Evolutionary conservation across 768 basidiomycete species (phyloP).

Genomic region (Polyporus arcularius): DNA sequence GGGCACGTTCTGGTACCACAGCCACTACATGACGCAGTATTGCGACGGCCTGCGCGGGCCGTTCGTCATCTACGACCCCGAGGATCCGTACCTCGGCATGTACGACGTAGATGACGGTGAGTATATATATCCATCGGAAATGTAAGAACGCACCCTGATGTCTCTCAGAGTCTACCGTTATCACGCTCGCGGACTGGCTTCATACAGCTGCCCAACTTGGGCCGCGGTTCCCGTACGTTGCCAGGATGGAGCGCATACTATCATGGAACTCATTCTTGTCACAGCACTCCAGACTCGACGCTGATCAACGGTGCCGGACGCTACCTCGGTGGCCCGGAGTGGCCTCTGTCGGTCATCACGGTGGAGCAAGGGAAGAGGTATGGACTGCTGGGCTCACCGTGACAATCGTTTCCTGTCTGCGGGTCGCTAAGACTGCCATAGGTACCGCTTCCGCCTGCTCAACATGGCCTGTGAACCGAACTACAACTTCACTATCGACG

Average conservation of each 20-base stretch:
- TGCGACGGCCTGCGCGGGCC: conserved; percentile 41
- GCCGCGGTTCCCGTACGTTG: conserved; percentile 5
- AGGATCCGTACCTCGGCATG: conserved; percentile 20
- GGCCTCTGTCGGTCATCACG: conserved; percentile 16
- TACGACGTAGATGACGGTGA: conserved; percentile 25
- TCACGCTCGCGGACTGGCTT: conserved; percentile 46
- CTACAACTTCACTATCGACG: conserved; percentile 47
- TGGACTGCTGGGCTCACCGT: too few species aligned
- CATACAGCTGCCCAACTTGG: conserved; percentile 12
- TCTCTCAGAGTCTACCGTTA: conserved; percentile 39
- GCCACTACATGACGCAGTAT: conserved; percentile 37
- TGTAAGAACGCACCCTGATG: background rate
- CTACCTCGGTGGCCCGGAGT: background rate
- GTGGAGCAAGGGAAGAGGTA: conserved; percentile 12
- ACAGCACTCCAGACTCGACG: conserved; percentile 24
- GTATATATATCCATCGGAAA: background rate
- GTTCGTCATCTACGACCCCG: conserved; percentile 25
- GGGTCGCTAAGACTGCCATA: background rate
- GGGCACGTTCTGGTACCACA: conserved; percentile 37
- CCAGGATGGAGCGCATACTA: conserved; percentile 9
- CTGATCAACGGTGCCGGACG: conserved; percentile 18
- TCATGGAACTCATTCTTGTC: background rate
- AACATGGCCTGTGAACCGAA: conserved; percentile 30
- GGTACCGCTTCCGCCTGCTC: conserved; percentile 20
- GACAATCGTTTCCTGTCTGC: too few species aligned